Evolutionary conservation across 805 yeast species (phyloP), one percentile per base, ranked within the genome.

Genomic region (Teunomyces barrocoloradensis): DNA sequence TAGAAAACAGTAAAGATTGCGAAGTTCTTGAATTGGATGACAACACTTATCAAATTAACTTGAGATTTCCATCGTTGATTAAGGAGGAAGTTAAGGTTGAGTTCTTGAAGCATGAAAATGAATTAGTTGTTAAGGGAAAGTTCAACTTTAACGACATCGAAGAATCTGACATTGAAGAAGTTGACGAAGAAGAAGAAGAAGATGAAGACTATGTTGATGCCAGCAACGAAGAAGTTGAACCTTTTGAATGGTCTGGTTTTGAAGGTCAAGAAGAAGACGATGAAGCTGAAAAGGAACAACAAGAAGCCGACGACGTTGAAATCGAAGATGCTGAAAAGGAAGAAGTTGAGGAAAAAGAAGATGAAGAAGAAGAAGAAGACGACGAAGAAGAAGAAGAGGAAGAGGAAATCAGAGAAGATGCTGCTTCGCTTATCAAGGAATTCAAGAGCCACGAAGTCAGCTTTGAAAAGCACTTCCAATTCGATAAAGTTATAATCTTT

Each of bases 381-480:
- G 47, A 51, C n/a, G 52, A 46, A 7, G 44, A 50, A 5, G 57
- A 56, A 18, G 53, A 50, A 11, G 61, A 56, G 35, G 75, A 71
- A 21, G 74, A 69, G 56, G 77, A 72, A 56, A 54, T 73, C 18
- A 53, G 57, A 53, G 77, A 73, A 53, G 78, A 73, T 42, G 69
- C 74, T 11, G 55, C 63, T 51, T 50, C 58, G 25, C 61, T 73
- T 42, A 73, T 71, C 45, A 57, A 61, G 51, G 74, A 71, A 30
- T 72, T 61, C 57, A 53, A 58, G 43, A 67, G 71, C 47, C 69
- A 69, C 43, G 75, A 71, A 58, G 65, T 73, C 43, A 61, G 58
- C 45, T 73, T 73, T 51, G 75, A 71, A 55, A 73, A 73, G 58
- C 70, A 68, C 52, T 71, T 71, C 55, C 66, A 66, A 46, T 73